Evolutionary conservation across 192 early-diverging fungal species (phyloP).

Genomic region (Backusella sp.): DNA sequence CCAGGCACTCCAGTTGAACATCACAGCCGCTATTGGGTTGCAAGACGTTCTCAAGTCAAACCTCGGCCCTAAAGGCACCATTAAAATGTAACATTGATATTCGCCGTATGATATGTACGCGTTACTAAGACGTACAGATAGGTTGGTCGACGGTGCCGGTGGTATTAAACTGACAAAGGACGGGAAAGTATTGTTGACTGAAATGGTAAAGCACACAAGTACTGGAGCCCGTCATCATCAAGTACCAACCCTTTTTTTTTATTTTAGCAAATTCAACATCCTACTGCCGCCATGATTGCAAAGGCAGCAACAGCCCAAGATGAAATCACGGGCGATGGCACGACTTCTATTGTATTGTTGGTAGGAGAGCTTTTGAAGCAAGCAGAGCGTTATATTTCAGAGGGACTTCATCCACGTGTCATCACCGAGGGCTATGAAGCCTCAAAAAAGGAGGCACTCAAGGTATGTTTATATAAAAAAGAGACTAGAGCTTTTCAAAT

Average conservation of each 20-base stretch:
- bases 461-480: slow-evolving; percentile 59
- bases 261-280: slow-evolving; percentile 98
- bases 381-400: slow-evolving; percentile 88
- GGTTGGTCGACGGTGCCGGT: slow-evolving; percentile 95
- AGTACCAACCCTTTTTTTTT: background rate
- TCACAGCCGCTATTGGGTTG: slow-evolving; percentile 91
- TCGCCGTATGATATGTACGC: background rate
- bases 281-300: slow-evolving; percentile 99
- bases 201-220: slow-evolving; percentile 77
- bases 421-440: slow-evolving; percentile 97
- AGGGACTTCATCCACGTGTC: slow-evolving; percentile 96
- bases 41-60: slow-evolving; percentile 96
- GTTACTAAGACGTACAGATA: slow-evolving; percentile 23
- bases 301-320: slow-evolving; percentile 98
- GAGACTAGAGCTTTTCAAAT: slow-evolving; percentile 37
- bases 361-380: slow-evolving; percentile 98
- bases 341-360: slow-evolving; percentile 94
- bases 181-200: slow-evolving; percentile 96
- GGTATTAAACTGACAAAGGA: slow-evolving; percentile 98
- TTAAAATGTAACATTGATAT: slow-evolving; percentile 78
- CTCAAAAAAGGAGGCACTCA: slow-evolving; percentile 92
- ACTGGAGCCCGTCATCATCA: background rate
- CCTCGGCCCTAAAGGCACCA: slow-evolving; percentile 96
- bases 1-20: slow-evolving; percentile 96
- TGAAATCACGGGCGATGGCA: slow-evolving; percentile 98